Evolutionary conservation across 345 rosid genomes (phyloP).

Genomic region (Populus pruinosa): DNA sequence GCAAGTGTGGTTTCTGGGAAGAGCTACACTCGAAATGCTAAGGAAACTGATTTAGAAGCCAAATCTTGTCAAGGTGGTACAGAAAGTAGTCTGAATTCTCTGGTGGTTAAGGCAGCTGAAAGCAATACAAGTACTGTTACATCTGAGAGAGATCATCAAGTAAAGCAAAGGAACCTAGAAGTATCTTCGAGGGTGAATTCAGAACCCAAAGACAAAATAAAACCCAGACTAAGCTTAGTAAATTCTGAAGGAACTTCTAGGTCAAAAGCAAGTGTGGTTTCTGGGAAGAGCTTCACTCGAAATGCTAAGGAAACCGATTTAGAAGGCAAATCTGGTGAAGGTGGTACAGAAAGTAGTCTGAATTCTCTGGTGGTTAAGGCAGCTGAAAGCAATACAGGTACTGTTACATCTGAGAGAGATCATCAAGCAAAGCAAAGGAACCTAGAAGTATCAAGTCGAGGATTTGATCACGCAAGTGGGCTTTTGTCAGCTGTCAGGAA

Average conservation of each 20-base stretch:
- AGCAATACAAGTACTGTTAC: conserved; percentile 39
- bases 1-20: conserved; percentile 27
- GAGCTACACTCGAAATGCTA: conserved; percentile 12
- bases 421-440: conserved; percentile 22
- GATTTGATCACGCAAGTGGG: conserved; percentile 32
- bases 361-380: conserved; percentile 20
- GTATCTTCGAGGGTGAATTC: conserved; percentile 20
- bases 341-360: conserved; percentile 11
- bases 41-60: conserved; percentile 16
- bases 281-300: conserved; percentile 19
- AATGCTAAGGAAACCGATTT: conserved; percentile 11
- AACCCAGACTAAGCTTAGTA: conserved; percentile 29
- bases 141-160: conserved; percentile 30
- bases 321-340: conserved; percentile 8
- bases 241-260: conserved; percentile 31
- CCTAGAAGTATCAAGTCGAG: conserved; percentile 33
- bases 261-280: conserved; percentile 22
- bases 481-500: conserved; percentile 38
- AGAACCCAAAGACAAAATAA: conserved; percentile 23
- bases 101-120: conserved; percentile 17
- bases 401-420: conserved; percentile 35
- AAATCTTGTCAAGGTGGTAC: neutral
- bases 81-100: conserved; percentile 16
- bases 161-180: conserved; percentile 20
- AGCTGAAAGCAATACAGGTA: conserved; percentile 34